These are phyloP conservation scores for Sphagnum contortum DNA, from an alignment of 225 moss, liverwort and hornwort species.

Conservation along the genomic window DNA sequence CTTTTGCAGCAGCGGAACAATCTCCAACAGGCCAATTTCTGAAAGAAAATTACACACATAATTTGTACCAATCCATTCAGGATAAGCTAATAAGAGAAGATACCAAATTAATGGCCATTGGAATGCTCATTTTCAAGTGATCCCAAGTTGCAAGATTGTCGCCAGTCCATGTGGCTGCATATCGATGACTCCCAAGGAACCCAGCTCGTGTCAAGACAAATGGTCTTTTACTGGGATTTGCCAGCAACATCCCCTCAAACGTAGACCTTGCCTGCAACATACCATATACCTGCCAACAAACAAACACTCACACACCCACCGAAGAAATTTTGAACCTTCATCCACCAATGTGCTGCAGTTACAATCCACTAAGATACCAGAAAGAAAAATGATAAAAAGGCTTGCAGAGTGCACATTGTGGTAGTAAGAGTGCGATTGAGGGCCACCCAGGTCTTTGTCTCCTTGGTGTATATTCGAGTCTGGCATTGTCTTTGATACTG, in stretches of 20 bases:
- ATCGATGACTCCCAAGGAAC: conserved; percentile 73
- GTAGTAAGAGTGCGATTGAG: conserved; percentile 60
- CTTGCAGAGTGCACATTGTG: conserved; percentile 45
- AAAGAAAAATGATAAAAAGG: too few species aligned
- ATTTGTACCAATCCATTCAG: too few species aligned
- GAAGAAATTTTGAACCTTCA: too few species aligned
- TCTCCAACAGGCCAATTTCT: too few species aligned
- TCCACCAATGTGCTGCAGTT: too few species aligned
- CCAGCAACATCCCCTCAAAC: conserved; percentile 63
- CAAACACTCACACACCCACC: too few species aligned
- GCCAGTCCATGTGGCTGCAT: conserved; percentile 88
- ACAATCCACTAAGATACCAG: too few species aligned
- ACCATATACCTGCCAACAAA: conserved; percentile 63
- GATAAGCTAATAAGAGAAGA: too few species aligned
- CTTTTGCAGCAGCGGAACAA: too few species aligned
- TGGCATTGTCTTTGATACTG: conserved; percentile 87
- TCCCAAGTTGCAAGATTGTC: conserved; percentile 89
- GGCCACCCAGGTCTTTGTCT: conserved; percentile 80
- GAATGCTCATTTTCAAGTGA: conserved; percentile 92
- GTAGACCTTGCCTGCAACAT: conserved; percentile 79
- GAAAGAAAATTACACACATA: too few species aligned
- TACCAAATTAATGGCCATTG: conserved; percentile 87
- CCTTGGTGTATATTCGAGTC: conserved; percentile 64
- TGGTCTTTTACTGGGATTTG: conserved; percentile 54
- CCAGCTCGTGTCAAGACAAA: conserved; percentile 92